Conservation (phyloP, 257 asterid genomes). For the Forsythia suspensa region DNA sequence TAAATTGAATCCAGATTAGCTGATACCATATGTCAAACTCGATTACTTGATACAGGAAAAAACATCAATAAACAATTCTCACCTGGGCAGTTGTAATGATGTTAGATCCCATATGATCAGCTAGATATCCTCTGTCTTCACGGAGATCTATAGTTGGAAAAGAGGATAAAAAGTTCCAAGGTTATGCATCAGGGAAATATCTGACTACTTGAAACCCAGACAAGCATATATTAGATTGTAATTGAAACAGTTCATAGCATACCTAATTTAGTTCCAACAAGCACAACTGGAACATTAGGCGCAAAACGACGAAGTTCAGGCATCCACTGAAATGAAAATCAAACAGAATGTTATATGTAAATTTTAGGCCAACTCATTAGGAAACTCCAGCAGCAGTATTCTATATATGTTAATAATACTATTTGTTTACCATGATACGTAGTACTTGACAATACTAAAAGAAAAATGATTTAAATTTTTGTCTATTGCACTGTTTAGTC, state of each 20-base stretch:
- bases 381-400: background rate
- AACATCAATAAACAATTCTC: slow-evolving; percentile 10
- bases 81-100: slow-evolving; percentile 80
- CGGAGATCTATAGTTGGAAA: slow-evolving; percentile 62
- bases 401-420: too few relatives aligned
- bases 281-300: slow-evolving; percentile 89
- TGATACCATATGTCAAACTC: background rate
- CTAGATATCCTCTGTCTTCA: slow-evolving; percentile 64
- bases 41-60: background rate
- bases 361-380: background rate
- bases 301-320: slow-evolving; percentile 99
- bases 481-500: background rate
- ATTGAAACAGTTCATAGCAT: slow-evolving; percentile 9
- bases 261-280: slow-evolving; percentile 95
- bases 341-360: background rate
- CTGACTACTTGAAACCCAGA: background rate
- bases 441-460: background rate
- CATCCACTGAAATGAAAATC: slow-evolving; percentile 81
- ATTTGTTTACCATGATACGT: background rate
- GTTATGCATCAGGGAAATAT: background rate
- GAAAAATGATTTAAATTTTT: background rate
- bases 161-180: background rate
- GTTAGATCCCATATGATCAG: slow-evolving; percentile 77
- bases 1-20: background rate
- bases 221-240: background rate